Evolutionary conservation across 2,329 filamentous ascomycete genomes (phyloP).

Genomic region (Hypoxylon sp.): DNA sequence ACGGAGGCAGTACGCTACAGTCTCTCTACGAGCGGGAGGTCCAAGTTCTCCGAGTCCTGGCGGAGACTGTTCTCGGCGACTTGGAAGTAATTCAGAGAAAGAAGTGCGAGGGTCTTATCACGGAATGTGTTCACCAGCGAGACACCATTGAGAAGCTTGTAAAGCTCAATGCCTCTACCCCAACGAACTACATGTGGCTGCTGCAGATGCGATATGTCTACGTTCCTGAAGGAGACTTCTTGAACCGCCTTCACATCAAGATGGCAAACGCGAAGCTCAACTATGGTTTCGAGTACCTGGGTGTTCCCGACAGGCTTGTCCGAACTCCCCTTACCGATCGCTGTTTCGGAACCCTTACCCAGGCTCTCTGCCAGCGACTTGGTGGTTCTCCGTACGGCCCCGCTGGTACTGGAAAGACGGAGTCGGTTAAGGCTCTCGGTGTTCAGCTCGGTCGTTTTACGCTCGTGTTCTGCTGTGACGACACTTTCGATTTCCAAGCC

Average conservation of each 20-base stretch:
- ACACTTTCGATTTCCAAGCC: constrained; percentile 99
- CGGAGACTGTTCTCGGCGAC: constrained; percentile 88
- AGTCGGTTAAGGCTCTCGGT: constrained; percentile 97
- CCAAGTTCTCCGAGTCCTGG: constrained; percentile 83
- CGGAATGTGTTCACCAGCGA: constrained; percentile 97
- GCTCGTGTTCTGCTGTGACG: constrained; percentile 98
- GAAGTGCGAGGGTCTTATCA: constrained; percentile 98
- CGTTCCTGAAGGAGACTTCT: constrained; percentile 77
- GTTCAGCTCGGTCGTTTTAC: constrained; percentile 97
- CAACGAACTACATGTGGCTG: constrained; percentile 90
- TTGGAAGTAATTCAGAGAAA: constrained; percentile 86
- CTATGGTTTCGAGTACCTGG: constrained; percentile 98
- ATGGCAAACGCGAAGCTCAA: constrained; percentile 97
- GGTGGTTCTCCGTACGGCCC: constrained; percentile 97
- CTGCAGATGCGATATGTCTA: constrained; percentile 98
- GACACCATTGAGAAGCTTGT: constrained; percentile 90
- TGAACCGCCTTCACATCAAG: constrained; percentile 85
- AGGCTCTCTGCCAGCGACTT: constrained; percentile 91
- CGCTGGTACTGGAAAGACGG: constrained; percentile 97
- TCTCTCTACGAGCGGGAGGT: constrained; percentile 83
- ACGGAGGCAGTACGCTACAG: constrained; percentile 74
- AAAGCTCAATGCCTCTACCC: constrained; percentile 73
- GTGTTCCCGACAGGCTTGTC: constrained; percentile 94
- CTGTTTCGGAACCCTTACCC: constrained; percentile 96
- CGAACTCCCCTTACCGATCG: constrained; percentile 96